These are phyloP conservation scores for Coemansia sp. DNA, from an alignment of 192 early-diverging fungal species.

Conservation along the genomic window DNA sequence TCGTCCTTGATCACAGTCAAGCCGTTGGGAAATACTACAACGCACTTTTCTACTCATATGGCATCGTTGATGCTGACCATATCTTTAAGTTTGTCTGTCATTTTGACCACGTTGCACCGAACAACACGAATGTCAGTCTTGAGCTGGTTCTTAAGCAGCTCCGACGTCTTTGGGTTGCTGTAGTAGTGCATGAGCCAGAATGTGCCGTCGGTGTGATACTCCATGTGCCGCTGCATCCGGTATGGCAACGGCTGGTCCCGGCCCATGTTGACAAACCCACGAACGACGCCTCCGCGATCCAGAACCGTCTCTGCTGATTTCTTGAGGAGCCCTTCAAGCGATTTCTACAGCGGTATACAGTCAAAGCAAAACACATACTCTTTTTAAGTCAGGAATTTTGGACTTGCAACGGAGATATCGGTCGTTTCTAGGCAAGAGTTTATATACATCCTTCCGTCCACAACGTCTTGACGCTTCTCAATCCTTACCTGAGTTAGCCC, in stretches of 20 bases:
- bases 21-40: too few relatives aligned
- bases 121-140: constrained; percentile 73
- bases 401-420: too few relatives aligned
- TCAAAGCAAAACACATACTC: neutral
- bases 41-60: neutral
- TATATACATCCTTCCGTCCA: too few relatives aligned
- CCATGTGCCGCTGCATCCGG: constrained; percentile 89
- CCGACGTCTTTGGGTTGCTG: constrained; percentile 65
- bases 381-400: neutral
- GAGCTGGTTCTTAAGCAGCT: constrained; percentile 65
- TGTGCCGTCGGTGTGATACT: constrained; percentile 68
- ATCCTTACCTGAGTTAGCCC: constrained; percentile 57
- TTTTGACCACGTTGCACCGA: constrained; percentile 71
- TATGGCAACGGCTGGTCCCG: constrained; percentile 70
- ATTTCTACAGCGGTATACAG: constrained; percentile 47
- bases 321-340: constrained; percentile 72
- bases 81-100: constrained; percentile 66
- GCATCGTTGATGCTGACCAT: constrained; percentile 59
- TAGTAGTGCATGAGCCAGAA: constrained; percentile 83
- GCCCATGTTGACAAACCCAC: constrained; percentile 77
- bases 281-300: constrained; percentile 84
- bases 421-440: too few relatives aligned
- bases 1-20: too few relatives aligned
- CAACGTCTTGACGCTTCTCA: neutral
- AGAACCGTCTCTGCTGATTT: constrained; percentile 77